Evolutionary conservation across 2,329 filamentous ascomycete genomes (phyloP), one percentile per base, ranked within the genome.

Genomic region (Gnomoniopsis smithogilvyi): DNA sequence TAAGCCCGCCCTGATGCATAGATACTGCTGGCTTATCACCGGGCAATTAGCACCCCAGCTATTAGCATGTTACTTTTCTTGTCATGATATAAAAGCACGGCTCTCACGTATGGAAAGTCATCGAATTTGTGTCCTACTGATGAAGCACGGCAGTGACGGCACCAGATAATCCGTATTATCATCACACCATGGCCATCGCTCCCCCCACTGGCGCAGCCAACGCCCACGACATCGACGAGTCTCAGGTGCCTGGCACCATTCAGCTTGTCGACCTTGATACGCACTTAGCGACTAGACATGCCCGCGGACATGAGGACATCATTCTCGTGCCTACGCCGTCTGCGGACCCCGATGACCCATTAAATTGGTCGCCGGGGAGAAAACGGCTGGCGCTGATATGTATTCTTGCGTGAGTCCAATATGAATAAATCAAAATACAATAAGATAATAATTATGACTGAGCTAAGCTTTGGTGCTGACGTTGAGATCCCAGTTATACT

Each of bases 311-410:
- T 34, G 68, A 67, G 50, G 69, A 74, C 48, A 72, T 74, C 51
- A 73, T 77, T 19, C 68, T 78, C 12, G 68, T 77, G 22, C 76
- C 76, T 17, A 71, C 70, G 1, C 76, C 75, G 3, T 73, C 72
- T 3, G 59, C 64, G 24, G 72, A 76, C 59, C 73, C 75, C 6
- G 72, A 76, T 45, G 76, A 78, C 57, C 75, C 76, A 3, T 64
- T 78, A 45, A 77, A 73, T 56, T 73, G 74, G 74, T 56, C 58
- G 6, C 61, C 61, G 6, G 61, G 54, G 15, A 58, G 61, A 15
- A 63, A 63, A 45, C 51, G 61, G 3, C 48, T 63, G 3, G 61
- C 61, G 3, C 51, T 72, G 34, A 38, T 65, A 34, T 70, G 67
- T 58, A 65, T 66, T 8, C 64, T 70, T 17, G 57, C 69, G 57